phyloP scores from a whole-genome alignment of 2,329 filamentous ascomycete genomes.

The Malbranchea cinnamomea region DNA sequence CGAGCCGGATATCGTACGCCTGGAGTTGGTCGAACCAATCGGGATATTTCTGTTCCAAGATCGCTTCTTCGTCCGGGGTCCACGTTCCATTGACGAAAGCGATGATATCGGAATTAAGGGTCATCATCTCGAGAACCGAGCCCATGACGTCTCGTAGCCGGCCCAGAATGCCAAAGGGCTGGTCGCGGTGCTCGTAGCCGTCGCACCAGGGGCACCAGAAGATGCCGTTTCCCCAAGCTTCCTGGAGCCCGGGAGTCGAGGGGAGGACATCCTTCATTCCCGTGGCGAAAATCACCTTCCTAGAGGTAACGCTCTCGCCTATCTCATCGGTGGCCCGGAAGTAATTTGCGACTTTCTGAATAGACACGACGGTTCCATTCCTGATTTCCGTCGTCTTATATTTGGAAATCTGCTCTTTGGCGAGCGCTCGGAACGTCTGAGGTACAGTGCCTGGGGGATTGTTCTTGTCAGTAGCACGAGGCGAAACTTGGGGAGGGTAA shows the following conservation, averaged over 20 bases:
- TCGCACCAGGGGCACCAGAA: constrained; percentile 54
- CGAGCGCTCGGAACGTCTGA: constrained; percentile 38
- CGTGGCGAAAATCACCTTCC: constrained; percentile 43
- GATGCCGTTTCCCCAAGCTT: constrained; percentile 45
- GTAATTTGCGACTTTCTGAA: constrained; percentile 15
- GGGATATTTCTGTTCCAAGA: constrained; percentile 27
- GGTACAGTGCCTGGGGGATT: constrained; percentile 35
- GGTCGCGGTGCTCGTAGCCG: constrained; percentile 46
- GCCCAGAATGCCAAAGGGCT: constrained; percentile 40
- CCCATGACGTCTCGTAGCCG: constrained; percentile 30
- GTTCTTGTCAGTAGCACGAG: constrained; percentile 4
- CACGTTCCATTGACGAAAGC: constrained; percentile 47
- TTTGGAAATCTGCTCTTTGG: constrained; percentile 37
- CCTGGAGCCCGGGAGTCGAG: constrained; percentile 36
- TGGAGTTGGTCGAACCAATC: constrained; percentile 37
- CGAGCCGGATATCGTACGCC: constrained; percentile 37
- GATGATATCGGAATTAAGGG: constrained; percentile 40
- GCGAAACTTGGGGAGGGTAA: background rate
- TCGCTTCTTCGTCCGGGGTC: constrained; percentile 28
- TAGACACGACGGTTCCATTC: constrained; percentile 37
- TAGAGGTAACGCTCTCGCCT: constrained; percentile 28
- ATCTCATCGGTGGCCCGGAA: constrained; percentile 31
- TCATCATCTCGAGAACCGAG: constrained; percentile 37
- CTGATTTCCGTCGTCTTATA: constrained; percentile 37
- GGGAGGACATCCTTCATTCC: constrained; percentile 43